phyloP scores from a whole-genome alignment of 257 asterid species.

The Cinchona pubescens region DNA sequence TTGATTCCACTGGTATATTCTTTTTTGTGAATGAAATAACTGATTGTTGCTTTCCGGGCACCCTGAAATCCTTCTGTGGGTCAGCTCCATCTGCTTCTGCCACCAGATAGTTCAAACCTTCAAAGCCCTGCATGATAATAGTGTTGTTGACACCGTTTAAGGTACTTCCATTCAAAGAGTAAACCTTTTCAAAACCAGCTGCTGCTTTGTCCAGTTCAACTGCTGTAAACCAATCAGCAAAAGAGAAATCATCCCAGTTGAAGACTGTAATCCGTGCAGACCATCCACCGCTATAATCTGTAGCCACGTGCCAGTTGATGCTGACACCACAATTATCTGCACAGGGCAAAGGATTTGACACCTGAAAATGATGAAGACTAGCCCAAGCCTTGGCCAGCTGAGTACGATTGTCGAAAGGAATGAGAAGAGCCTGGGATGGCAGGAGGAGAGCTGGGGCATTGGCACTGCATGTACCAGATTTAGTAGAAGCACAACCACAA shows the following conservation, averaged over 20 bases:
- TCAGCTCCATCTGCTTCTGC: slow-evolving; percentile 59
- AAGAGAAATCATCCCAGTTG: slow-evolving; percentile 78
- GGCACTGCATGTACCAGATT: slow-evolving; percentile 44
- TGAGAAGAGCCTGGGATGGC: slow-evolving; percentile 74
- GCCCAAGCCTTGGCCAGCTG: slow-evolving; percentile 70
- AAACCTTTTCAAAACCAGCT: slow-evolving; percentile 63
- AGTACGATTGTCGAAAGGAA: slow-evolving; percentile 75
- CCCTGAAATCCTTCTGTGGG: slow-evolving; percentile 49
- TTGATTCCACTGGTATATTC: slow-evolving; percentile 57
- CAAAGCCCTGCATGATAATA: slow-evolving; percentile 77
- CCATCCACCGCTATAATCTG: slow-evolving; percentile 87
- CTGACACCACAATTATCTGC: slow-evolving; percentile 86
- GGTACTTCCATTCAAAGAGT: slow-evolving; percentile 76
- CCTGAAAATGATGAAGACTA: slow-evolving; percentile 54
- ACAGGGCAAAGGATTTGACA: slow-evolving; percentile 74
- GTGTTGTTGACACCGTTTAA: slow-evolving; percentile 58
- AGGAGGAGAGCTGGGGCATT: slow-evolving; percentile 64
- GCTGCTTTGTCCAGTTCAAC: slow-evolving; percentile 59
- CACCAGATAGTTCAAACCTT: slow-evolving; percentile 73
- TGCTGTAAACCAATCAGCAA: slow-evolving; percentile 81
- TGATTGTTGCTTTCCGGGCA: slow-evolving; percentile 92
- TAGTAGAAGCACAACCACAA: slow-evolving; percentile 63
- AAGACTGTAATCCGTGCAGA: slow-evolving; percentile 80
- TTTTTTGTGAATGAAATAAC: slow-evolving; percentile 86
- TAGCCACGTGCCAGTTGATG: slow-evolving; percentile 81